Evolutionary conservation across 352 stramenopile genomes (phyloP), one percentile per base, ranked within the genome.

Genomic region (Phytophthora pinifolia): DNA sequence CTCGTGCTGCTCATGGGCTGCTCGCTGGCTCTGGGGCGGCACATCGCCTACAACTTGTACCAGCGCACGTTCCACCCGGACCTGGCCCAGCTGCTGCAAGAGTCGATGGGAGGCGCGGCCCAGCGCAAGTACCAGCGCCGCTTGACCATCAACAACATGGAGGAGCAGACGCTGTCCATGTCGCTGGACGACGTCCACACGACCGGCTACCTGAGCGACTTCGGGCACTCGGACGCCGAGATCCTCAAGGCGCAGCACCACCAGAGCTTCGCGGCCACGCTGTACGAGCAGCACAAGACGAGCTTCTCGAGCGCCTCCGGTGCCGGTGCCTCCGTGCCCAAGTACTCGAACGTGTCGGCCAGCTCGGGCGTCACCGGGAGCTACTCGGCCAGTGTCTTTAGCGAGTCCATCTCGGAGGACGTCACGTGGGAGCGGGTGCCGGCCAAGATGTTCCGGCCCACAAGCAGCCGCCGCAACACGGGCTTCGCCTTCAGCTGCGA

Each of bases 401-500:
- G 73, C 52, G 59, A 76, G 30, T 85, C 74, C 4, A 70, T 82
- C 17, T 58, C 64, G 15, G 70, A 74, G 45, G 72, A 87, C 14
- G 54, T 49, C 6, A 55, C 55, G 15, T 84, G 71, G 71, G 69
- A 86, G 27, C 64, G 63, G n/a, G 60, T 69, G 4, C 62, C 72
- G 9, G 42, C 51, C 27, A 76, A 69, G 38, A 66, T 72, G 54
- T 69, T 75, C 52, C 65, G 69, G 22, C 25, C 59, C 15, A 79
- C 57, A 2, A 58, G 61, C 13, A 57, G 62, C n/a, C 64, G 74
- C 8, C 70, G 76, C 25, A 88, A 85, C 59, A 91, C 81, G 8
- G 83, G 83, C 37, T 93, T 73, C 46, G 83, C 83, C 25, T 93
- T 93, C 61, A 92, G 81, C 54, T 92, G 79, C 59, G 83, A 93